phyloP scores from a whole-genome alignment of 192 early-diverging fungal species.

The Geranomyces michiganensis region DNA sequence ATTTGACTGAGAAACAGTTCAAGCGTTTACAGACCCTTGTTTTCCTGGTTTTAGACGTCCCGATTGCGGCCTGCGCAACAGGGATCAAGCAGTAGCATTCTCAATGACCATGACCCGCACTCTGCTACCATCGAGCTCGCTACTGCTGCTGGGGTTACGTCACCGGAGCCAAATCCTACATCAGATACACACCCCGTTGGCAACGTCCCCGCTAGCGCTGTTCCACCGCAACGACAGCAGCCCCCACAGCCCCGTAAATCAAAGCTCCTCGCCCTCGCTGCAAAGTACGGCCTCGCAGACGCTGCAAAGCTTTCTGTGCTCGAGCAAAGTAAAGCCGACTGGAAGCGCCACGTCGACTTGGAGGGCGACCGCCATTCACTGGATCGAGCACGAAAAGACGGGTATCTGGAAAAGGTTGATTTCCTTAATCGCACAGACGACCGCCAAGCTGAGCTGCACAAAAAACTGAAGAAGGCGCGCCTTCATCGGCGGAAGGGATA shows the following conservation, averaged over 20 bases:
- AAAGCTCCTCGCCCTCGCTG: conserved; percentile 20
- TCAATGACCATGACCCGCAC: too few relatives aligned
- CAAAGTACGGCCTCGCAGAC: conserved; percentile 43
- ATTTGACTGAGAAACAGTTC: too few relatives aligned
- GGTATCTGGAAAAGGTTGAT: conserved; percentile 71
- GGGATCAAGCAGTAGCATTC: too few relatives aligned
- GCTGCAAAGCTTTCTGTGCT: conserved; percentile 68
- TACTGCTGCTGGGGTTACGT: too few relatives aligned
- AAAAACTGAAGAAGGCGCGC: conserved; percentile 33
- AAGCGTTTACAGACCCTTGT: too few relatives aligned
- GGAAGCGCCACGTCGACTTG: conserved; percentile 65
- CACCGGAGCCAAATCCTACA: too few relatives aligned
- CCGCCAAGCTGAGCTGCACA: conserved; percentile 53
- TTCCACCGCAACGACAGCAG: not conserved
- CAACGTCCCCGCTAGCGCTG: too few relatives aligned
- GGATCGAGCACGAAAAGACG: conserved; percentile 70
- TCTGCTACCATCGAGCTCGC: too few relatives aligned
- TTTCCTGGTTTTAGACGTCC: too few relatives aligned
- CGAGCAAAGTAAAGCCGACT: conserved; percentile 72
- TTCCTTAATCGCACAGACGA: conserved; percentile 70
- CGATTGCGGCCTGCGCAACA: too few relatives aligned
- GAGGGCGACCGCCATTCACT: conserved; percentile 66
- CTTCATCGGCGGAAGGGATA: too few relatives aligned
- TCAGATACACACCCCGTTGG: too few relatives aligned
- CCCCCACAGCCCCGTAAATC: conserved; percentile 24